These are phyloP conservation scores for Penicillium verrucosum DNA, from an alignment of 2,329 filamentous ascomycete species.

Conservation along the genomic window DNA sequence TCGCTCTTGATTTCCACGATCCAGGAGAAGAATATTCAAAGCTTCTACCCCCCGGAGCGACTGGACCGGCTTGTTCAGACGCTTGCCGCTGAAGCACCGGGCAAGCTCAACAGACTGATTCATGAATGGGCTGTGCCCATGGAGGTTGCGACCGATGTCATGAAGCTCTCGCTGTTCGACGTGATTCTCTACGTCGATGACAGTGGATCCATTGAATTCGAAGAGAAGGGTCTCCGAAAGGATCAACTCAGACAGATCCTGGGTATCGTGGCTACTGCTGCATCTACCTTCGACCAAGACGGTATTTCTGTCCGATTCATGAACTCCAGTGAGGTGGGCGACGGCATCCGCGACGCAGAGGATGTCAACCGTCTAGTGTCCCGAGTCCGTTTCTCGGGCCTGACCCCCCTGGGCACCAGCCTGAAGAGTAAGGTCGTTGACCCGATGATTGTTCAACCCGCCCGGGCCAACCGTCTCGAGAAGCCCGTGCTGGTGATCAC, in stretches of 20 bases:
- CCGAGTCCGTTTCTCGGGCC: slow-evolving; percentile 60
- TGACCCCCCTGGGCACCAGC: slow-evolving; percentile 65
- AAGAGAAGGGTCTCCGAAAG: slow-evolving; percentile 64
- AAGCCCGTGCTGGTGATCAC: slow-evolving; percentile 66
- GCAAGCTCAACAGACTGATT: slow-evolving; percentile 54
- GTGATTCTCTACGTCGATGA: slow-evolving; percentile 65
- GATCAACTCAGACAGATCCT: slow-evolving; percentile 64
- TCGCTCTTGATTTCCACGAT: slow-evolving; percentile 55
- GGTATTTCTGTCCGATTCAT: slow-evolving; percentile 68
- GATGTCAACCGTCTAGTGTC: slow-evolving; percentile 59
- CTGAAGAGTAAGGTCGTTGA: slow-evolving; percentile 63
- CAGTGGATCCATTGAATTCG: slow-evolving; percentile 67
- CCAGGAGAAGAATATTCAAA: slow-evolving; percentile 58
- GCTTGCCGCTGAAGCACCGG: slow-evolving; percentile 33
- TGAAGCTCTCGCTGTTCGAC: slow-evolving; percentile 61
- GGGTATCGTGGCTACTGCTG: slow-evolving; percentile 60
- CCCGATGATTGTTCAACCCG: slow-evolving; percentile 55
- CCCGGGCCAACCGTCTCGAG: slow-evolving; percentile 51
- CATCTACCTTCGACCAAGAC: slow-evolving; percentile 67
- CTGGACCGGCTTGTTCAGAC: slow-evolving; percentile 33
- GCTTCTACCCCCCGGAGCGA: slow-evolving; percentile 57
- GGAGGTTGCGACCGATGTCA: slow-evolving; percentile 62
- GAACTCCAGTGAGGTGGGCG: slow-evolving; percentile 56
- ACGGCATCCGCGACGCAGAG: slow-evolving; percentile 55
- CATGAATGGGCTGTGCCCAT: slow-evolving; percentile 56